These are phyloP conservation scores for Dioscorea cayenensis DNA, from an alignment of 116 monocot species.

Conservation along the genomic window DNA sequence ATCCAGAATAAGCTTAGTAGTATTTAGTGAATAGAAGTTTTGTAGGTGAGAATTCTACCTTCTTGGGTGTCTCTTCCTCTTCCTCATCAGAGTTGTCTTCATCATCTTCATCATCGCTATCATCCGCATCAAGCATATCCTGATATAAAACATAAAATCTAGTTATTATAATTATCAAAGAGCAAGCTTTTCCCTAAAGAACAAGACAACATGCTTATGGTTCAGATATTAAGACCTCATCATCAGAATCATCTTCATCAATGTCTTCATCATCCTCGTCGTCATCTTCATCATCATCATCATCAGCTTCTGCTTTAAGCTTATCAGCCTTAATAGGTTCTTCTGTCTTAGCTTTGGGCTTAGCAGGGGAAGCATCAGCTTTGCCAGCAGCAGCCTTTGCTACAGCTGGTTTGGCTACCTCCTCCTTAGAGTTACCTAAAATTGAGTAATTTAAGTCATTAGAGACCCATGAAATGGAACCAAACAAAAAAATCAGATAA, in stretches of 20 bases:
- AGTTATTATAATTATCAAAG: background rate
- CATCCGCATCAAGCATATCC: conserved; percentile 24
- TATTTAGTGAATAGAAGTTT: background rate
- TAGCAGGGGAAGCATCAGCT: conserved; percentile 12
- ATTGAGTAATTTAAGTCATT: too few relatives aligned
- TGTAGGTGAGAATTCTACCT: conserved; percentile 5
- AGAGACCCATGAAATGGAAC: too few relatives aligned
- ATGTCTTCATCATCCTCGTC: conserved; percentile 33
- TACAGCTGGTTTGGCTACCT: background rate
- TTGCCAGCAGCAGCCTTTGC: conserved; percentile 20
- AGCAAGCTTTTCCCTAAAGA: background rate
- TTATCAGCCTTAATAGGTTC: conserved; percentile 14
- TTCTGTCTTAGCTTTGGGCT: conserved; percentile 18
- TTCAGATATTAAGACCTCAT: conserved; percentile 11
- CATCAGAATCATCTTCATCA: conserved; percentile 22
- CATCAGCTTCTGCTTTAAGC: background rate
- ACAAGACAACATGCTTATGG: background rate
- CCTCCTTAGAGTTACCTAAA: conserved; percentile 14
- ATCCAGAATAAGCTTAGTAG: background rate
- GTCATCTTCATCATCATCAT: conserved; percentile 27
- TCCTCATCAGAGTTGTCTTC: conserved; percentile 53
- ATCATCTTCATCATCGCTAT: conserved; percentile 35
- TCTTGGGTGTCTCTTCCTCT: conserved; percentile 38
- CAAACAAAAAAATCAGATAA: too few relatives aligned
- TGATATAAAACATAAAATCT: background rate